Percentiles rank a stretch among this genome's conserved stretches.
These are phyloP conservation scores for Guyanaporus albipodus DNA, from an alignment of 768 basidiomycete species.

Conservation along the genomic window DNA sequence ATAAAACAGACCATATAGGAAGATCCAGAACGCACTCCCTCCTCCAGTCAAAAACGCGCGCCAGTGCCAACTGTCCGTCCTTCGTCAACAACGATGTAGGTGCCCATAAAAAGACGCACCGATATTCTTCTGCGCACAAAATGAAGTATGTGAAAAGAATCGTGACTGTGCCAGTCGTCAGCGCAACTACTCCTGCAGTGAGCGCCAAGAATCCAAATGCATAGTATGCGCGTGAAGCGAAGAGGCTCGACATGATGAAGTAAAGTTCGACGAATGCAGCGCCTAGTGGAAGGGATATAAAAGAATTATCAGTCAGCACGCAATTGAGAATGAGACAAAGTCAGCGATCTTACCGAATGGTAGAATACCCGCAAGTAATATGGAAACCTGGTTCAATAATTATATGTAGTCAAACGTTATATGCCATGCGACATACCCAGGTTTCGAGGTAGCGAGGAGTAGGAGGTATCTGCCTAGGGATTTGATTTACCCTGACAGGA, in stretches of 20 bases:
- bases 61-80: conserved; percentile 85
- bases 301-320: background rate
- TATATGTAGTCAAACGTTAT: conserved; percentile 3
- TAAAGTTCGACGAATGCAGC: conserved; percentile 95
- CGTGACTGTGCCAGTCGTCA: conserved; percentile 89
- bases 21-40: conserved; percentile 87
- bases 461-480: conserved; percentile 95
- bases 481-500: conserved; percentile 87
- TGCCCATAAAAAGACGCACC: conserved; percentile 40
- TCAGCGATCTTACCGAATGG: conserved; percentile 67
- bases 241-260: conserved; percentile 86
- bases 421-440: conserved; percentile 49
- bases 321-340: background rate
- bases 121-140: conserved; percentile 92
- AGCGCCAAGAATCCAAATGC: conserved; percentile 94
- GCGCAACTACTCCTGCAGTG: conserved; percentile 73
- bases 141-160: conserved; percentile 89
- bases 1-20: conserved; percentile 85
- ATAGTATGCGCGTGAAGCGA: conserved; percentile 90
- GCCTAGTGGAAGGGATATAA: conserved; percentile 44
- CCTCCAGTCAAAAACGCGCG: conserved; percentile 89
- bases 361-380: conserved; percentile 83
- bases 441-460: conserved; percentile 78
- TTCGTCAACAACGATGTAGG: conserved; percentile 1
- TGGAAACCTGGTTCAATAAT: conserved; percentile 47